Conservation (phyloP, 805 yeast species). For the Pichia kluyveri region DNA sequence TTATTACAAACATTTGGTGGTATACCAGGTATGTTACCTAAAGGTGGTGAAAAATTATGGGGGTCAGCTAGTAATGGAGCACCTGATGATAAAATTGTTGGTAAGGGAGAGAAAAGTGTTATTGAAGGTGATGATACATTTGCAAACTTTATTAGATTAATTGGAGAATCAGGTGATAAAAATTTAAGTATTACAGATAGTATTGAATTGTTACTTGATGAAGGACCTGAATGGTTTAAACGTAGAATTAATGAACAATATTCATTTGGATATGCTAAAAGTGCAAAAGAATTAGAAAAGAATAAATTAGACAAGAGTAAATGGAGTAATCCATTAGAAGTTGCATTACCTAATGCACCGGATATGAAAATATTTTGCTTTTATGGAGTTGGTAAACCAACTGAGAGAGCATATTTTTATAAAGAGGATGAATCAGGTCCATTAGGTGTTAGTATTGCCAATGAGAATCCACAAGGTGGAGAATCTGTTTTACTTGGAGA, state of each 20-base stretch:
- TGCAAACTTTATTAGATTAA: slow-evolving; percentile 70
- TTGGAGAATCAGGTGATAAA: slow-evolving; percentile 33
- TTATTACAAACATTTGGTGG: slow-evolving; percentile 89
- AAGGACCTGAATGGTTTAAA: slow-evolving; percentile 71
- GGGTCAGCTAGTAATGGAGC: slow-evolving; percentile 51
- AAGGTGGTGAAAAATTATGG: slow-evolving; percentile 90
- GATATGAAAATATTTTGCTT: slow-evolving; percentile 81
- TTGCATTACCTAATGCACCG: slow-evolving; percentile 86
- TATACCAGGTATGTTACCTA: slow-evolving; percentile 89
- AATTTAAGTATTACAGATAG: slow-evolving; percentile 62
- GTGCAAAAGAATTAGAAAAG: slow-evolving; percentile 44
- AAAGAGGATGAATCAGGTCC: slow-evolving; percentile 50
- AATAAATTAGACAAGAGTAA: slow-evolving; percentile 68
- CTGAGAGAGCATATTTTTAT: slow-evolving; percentile 88
- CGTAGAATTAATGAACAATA: slow-evolving; percentile 60
- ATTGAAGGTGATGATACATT: slow-evolving; percentile 29
- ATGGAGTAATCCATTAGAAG: slow-evolving; percentile 96
- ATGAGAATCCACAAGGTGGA: slow-evolving; percentile 33
- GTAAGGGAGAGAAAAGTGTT: slow-evolving; percentile 10
- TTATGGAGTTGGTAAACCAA: slow-evolving; percentile 95
- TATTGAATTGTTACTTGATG: slow-evolving; percentile 52
- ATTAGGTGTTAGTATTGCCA: slow-evolving; percentile 63
- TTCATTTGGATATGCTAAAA: slow-evolving; percentile 67
- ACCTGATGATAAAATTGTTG: slow-evolving; percentile 51
- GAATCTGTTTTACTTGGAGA: slow-evolving; percentile 76